These are phyloP conservation scores for Abeoforma whisleri DNA, from an alignment of 78 protist species.

Conservation along the genomic window DNA sequence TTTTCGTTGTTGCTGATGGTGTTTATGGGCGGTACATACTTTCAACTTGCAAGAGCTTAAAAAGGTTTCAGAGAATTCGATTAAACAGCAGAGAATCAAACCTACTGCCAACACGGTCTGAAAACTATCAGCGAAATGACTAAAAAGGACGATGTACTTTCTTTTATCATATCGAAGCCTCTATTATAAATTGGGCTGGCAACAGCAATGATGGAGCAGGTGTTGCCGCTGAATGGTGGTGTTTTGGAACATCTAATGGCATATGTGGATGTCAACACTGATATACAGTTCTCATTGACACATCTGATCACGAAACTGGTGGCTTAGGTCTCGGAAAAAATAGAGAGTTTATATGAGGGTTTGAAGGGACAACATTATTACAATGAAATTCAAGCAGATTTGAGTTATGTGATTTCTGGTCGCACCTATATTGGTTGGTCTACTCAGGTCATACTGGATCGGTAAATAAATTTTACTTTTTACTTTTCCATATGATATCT, in stretches of 20 bases:
- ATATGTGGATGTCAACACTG: background rate
- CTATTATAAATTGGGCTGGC: conserved; percentile 5
- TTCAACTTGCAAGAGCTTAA: background rate
- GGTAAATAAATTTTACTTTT: no score
- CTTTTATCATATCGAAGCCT: background rate
- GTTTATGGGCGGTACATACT: conserved; percentile 22
- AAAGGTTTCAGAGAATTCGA: background rate
- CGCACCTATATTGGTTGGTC: background rate
- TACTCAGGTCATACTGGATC: conserved; percentile 6
- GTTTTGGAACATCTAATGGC: background rate
- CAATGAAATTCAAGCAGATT: background rate
- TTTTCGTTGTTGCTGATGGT: conserved; percentile 8
- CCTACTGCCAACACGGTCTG: background rate
- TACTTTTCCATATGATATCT: no score
- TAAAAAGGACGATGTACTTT: background rate
- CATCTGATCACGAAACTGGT: conserved; percentile 18
- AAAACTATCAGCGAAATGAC: background rate
- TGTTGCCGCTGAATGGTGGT: background rate
- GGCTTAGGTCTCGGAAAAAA: conserved; percentile 1
- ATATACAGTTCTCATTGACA: background rate
- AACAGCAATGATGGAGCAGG: conserved; percentile 13
- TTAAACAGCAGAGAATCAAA: background rate
- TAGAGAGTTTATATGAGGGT: background rate
- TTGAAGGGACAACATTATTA: background rate
- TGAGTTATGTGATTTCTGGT: background rate